A percentile compares a stretch with the other conserved stretches of the same genome.
Evolutionary conservation across 371 early-diverging fungal species (phyloP).

Genomic region (Entomophthora muscae): DNA sequence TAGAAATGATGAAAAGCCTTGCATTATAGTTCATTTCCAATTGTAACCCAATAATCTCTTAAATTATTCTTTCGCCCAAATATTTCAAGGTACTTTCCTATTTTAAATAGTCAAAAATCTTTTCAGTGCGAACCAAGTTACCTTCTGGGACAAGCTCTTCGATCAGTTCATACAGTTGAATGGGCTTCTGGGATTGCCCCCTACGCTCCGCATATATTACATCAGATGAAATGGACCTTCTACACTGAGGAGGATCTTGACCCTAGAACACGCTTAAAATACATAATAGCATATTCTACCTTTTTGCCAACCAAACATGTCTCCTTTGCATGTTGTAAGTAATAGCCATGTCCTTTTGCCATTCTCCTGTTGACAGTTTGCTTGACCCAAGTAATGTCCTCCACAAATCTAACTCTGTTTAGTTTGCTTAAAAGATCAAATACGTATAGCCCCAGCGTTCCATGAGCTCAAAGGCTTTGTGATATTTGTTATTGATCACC

Average conservation of each 20-base stretch:
- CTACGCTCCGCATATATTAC: constrained; percentile 82
- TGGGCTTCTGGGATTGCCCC: constrained; percentile 89
- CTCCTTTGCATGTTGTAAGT: constrained; percentile 90
- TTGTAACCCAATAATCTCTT: constrained; percentile 86
- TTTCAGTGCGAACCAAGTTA: constrained; percentile 11
- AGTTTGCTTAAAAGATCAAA: background rate
- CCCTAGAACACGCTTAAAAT: constrained; percentile 19
- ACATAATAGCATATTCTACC: constrained; percentile 15
- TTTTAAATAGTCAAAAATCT: background rate
- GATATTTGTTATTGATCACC: constrained; percentile 93
- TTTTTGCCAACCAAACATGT: constrained; percentile 84
- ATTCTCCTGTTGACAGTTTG: constrained; percentile 85
- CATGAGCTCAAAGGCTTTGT: constrained; percentile 80
- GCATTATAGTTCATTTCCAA: constrained; percentile 77
- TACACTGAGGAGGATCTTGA: constrained; percentile 54
- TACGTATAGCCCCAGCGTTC: constrained; percentile 83
- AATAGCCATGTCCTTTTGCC: constrained; percentile 92
- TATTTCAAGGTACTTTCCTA: constrained; percentile 72
- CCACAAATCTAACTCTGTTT: constrained; percentile 39
- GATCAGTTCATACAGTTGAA: constrained; percentile 80
- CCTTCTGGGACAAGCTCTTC: constrained; percentile 81
- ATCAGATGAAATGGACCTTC: constrained; percentile 64
- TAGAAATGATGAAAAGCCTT: too few species aligned
- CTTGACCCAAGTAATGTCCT: constrained; percentile 92
- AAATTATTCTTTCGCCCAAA: constrained; percentile 89